These are phyloP conservation scores for Carex arenaria DNA, from an alignment of 202 grass and related monocot species.

Conservation along the genomic window DNA sequence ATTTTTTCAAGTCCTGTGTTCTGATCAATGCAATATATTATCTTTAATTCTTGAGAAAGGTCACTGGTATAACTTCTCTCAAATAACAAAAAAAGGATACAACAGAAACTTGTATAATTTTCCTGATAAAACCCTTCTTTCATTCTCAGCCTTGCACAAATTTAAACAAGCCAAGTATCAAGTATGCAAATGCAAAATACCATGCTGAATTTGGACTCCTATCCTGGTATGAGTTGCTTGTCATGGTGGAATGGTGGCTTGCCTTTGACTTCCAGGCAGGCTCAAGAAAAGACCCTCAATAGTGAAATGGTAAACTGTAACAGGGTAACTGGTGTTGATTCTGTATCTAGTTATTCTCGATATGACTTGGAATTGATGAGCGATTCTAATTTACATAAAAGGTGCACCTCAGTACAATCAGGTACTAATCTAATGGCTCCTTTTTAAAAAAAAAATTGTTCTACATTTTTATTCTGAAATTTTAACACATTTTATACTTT, in stretches of 20 bases:
- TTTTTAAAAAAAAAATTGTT: neutral
- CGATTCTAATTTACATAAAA: neutral
- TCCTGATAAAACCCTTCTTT: neutral
- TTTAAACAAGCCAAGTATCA: neutral
- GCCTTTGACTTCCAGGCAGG: neutral
- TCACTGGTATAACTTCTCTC: neutral
- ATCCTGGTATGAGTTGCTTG: neutral
- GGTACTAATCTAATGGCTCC: neutral
- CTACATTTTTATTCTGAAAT: neutral
- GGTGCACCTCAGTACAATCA: neutral
- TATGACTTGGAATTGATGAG: neutral
- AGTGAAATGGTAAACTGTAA: neutral
- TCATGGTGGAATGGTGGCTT: constrained; percentile 8
- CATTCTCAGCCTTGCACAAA: neutral
- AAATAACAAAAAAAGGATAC: neutral
- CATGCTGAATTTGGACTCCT: neutral
- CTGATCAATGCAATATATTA: neutral
- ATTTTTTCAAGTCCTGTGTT: neutral
- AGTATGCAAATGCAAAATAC: neutral
- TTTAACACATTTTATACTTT: neutral
- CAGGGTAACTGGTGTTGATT: neutral
- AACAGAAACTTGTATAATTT: neutral
- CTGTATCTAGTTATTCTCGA: neutral
- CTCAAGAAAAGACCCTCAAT: neutral
- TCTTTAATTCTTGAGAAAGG: neutral